These are phyloP conservation scores for Hirsutella rhossiliensis DNA, from an alignment of 2,329 filamentous ascomycete genomes.

Conservation along the genomic window DNA sequence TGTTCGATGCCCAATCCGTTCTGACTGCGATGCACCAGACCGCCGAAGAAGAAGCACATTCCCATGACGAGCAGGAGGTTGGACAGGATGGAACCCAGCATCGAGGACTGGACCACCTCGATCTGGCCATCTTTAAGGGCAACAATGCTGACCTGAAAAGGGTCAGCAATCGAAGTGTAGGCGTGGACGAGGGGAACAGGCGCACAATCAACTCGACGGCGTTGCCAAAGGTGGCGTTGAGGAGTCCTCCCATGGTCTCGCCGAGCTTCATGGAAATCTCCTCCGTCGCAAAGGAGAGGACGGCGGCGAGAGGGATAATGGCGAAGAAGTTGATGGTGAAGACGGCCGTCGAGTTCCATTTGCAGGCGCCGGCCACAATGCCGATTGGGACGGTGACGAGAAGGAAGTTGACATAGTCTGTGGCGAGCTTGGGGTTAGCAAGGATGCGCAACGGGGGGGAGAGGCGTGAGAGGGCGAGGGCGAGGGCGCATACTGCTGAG, in stretches of 20 bases:
- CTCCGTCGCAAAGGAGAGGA: conserved; percentile 68
- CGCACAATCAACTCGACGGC: conserved; percentile 67
- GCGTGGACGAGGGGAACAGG: neutral
- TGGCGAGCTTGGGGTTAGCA: neutral
- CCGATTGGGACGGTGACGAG: conserved; percentile 65
- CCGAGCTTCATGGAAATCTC: conserved; percentile 62
- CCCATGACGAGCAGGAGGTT: conserved; percentile 82
- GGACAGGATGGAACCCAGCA: conserved; percentile 91
- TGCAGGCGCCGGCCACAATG: conserved; percentile 50
- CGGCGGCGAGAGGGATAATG: conserved; percentile 62
- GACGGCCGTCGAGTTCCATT: conserved; percentile 54
- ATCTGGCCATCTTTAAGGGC: conserved; percentile 78
- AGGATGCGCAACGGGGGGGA: too few relatives aligned
- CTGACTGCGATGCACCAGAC: conserved; percentile 46
- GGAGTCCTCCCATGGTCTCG: conserved; percentile 59
- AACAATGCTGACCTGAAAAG: conserved; percentile 73
- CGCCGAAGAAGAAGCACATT: conserved; percentile 69
- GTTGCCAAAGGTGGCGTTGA: conserved; percentile 71
- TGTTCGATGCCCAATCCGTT: conserved; percentile 54
- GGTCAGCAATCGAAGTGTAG: conserved; percentile 1
- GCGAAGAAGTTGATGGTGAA: conserved; percentile 73
- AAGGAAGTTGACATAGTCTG: conserved; percentile 56
- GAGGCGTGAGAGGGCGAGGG: neutral
- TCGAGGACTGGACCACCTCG: conserved; percentile 92
- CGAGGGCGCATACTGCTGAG: conserved; percentile 39